These are phyloP conservation scores for Diaporthe sp. DNA, from an alignment of 2,329 filamentous ascomycete genomes.

Conservation along the genomic window DNA sequence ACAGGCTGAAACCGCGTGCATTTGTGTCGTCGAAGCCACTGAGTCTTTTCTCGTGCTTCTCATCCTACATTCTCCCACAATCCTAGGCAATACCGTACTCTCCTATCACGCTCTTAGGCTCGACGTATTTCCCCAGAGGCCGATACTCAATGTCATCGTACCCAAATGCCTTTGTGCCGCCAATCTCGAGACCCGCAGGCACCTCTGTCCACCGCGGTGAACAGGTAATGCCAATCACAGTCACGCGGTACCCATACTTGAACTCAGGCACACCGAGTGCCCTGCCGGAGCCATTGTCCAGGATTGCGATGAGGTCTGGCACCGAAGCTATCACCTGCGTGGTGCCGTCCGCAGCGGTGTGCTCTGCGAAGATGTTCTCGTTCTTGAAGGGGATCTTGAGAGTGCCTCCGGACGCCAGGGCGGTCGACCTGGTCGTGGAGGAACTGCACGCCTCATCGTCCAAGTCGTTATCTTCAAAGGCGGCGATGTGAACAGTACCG, in stretches of 20 bases:
- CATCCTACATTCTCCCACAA: not conserved
- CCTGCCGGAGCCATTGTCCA: conserved; percentile 62
- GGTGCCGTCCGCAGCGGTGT: conserved; percentile 41
- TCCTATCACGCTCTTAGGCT: conserved; percentile 67
- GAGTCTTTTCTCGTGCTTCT: not conserved
- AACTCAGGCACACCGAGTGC: conserved; percentile 68
- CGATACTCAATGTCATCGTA: conserved; percentile 59
- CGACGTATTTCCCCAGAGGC: conserved; percentile 64
- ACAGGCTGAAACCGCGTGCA: not conserved
- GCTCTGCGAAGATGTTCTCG: conserved; percentile 46
- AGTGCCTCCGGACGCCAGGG: conserved; percentile 42
- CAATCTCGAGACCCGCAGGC: conserved; percentile 61
- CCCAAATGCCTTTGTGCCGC: conserved; percentile 55
- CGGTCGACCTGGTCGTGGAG: conserved; percentile 1
- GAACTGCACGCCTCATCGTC: conserved; percentile 37
- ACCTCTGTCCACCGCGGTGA: conserved; percentile 67
- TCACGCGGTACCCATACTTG: conserved; percentile 65
- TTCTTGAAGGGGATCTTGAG: conserved; percentile 48
- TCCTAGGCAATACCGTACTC: conserved; percentile 53
- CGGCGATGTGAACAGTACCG: conserved; percentile 52
- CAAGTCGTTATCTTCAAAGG: conserved; percentile 44
- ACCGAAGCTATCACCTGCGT: conserved; percentile 58
- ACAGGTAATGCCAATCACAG: conserved; percentile 67
- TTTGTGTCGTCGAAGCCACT: not conserved
- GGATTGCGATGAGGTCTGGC: conserved; percentile 63